Conservation (phyloP, 768 basidiomycete genomes). For the Podaxis sp. region DNA sequence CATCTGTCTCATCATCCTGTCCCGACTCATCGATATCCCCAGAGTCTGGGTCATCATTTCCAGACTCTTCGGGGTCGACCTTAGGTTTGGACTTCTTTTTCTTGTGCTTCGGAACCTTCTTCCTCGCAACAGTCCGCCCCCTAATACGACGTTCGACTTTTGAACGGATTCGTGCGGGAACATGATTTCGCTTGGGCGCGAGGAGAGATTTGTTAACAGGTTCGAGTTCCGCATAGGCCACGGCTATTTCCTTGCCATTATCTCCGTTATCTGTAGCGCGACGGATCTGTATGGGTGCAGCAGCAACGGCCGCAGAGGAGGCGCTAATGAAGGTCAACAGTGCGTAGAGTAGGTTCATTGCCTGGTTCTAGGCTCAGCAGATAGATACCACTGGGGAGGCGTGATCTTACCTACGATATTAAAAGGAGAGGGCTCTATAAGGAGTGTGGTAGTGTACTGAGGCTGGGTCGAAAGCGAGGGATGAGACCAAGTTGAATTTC, state of each 20-base stretch:
- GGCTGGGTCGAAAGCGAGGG: background rate
- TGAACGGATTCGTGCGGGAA: background rate
- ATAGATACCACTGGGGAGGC: background rate
- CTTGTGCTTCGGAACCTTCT: background rate
- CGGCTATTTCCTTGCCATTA: background rate
- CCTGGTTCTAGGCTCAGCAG: background rate
- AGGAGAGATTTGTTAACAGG: background rate
- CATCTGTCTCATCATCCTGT: slow-evolving; percentile 3
- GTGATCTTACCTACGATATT: background rate
- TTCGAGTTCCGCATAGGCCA: slow-evolving; percentile 3
- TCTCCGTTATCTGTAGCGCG: background rate
- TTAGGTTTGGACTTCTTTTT: background rate
- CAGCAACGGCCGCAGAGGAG: background rate
- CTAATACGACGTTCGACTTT: background rate
- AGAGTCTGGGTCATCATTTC: slow-evolving; percentile 9
- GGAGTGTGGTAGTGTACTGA: background rate
- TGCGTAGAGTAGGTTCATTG: background rate
- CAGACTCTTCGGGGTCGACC: slow-evolving; percentile 3
- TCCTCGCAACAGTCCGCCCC: background rate
- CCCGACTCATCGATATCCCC: slow-evolving; percentile 7
- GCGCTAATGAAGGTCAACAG: background rate
- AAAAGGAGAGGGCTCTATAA: background rate
- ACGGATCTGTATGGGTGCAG: background rate
- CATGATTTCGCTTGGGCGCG: background rate
- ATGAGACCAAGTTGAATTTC: background rate